Evolutionary conservation across 2,329 filamentous ascomycete species (phyloP).

Genomic region (Venturia effusa): DNA sequence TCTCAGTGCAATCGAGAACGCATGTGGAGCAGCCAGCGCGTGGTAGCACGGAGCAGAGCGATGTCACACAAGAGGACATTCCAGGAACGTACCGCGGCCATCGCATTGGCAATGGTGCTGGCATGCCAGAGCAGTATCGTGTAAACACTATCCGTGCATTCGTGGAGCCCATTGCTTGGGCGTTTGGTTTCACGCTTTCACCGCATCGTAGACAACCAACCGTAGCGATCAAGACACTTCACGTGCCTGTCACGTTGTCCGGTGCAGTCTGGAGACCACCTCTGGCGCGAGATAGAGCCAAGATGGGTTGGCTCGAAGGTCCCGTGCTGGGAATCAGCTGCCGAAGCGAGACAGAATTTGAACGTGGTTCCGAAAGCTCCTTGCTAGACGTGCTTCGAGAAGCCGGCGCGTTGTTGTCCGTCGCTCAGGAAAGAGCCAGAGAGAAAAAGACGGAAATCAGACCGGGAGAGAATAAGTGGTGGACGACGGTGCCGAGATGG

Average conservation of each 20-base stretch:
- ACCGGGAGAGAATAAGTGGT: slow-evolving; percentile 49
- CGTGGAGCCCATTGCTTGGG: slow-evolving; percentile 46
- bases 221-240: slow-evolving; percentile 37
- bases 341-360: slow-evolving; percentile 44
- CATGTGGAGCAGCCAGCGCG: background rate
- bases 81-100: slow-evolving; percentile 44
- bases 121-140: slow-evolving; percentile 49
- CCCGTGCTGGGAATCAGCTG: slow-evolving; percentile 46
- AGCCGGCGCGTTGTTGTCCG: slow-evolving; percentile 43
- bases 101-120: slow-evolving; percentile 43
- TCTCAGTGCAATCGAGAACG: background rate
- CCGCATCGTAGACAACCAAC: slow-evolving; percentile 36
- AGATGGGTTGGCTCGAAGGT: slow-evolving; percentile 46
- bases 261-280: slow-evolving; percentile 44
- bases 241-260: slow-evolving; percentile 46
- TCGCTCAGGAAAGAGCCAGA: slow-evolving; percentile 50
- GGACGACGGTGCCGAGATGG: slow-evolving; percentile 45
- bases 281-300: slow-evolving; percentile 39
- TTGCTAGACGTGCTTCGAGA: slow-evolving; percentile 47
- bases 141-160: slow-evolving; percentile 45
- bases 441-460: slow-evolving; percentile 40
- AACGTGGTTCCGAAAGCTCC: background rate
- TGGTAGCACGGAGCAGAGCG: background rate
- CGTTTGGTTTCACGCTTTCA: slow-evolving; percentile 44
- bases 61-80: slow-evolving; percentile 11